phyloP scores from a whole-genome alignment of 306 rosid species.

The Rosa chinensis region DNA sequence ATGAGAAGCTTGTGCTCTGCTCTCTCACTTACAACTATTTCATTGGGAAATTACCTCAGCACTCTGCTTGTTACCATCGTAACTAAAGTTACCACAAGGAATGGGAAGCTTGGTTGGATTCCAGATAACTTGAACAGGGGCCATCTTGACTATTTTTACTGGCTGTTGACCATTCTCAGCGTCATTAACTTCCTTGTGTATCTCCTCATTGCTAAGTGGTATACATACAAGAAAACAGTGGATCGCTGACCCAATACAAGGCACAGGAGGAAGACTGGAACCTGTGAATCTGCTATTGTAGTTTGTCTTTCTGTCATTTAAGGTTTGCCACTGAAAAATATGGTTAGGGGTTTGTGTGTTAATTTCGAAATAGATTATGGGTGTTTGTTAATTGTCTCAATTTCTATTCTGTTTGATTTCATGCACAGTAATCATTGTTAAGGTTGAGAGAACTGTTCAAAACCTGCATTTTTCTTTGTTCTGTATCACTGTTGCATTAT shows the following conservation, averaged over 20 bases:
- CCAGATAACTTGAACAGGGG: conserved; percentile 79
- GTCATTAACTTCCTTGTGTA: conserved; percentile 53
- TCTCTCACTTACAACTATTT: conserved; percentile 66
- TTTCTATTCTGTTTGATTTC: background rate
- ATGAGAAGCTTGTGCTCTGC: conserved; percentile 84
- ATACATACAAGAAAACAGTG: conserved; percentile 53
- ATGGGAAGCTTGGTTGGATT: conserved; percentile 79
- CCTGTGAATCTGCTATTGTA: conserved; percentile 5
- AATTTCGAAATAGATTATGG: background rate
- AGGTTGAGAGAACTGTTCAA: background rate
- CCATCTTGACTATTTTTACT: conserved; percentile 78
- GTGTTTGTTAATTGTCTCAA: background rate
- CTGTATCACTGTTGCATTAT: background rate
- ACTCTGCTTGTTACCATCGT: conserved; percentile 68
- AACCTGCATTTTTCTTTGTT: background rate
- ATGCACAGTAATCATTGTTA: background rate
- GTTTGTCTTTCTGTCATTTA: background rate
- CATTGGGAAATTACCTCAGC: conserved; percentile 74
- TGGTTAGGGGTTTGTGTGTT: background rate
- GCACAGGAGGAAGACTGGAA: background rate
- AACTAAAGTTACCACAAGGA: conserved; percentile 48
- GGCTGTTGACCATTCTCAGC: conserved; percentile 68
- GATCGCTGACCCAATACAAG: conserved; percentile 2
- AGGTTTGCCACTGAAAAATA: background rate
- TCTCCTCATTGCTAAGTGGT: conserved; percentile 61